Percentiles rank a stretch among this genome's conserved stretches.
Conservation (phyloP, 176 grass and related monocot genomes). For the Phoenix roebelenii region DNA sequence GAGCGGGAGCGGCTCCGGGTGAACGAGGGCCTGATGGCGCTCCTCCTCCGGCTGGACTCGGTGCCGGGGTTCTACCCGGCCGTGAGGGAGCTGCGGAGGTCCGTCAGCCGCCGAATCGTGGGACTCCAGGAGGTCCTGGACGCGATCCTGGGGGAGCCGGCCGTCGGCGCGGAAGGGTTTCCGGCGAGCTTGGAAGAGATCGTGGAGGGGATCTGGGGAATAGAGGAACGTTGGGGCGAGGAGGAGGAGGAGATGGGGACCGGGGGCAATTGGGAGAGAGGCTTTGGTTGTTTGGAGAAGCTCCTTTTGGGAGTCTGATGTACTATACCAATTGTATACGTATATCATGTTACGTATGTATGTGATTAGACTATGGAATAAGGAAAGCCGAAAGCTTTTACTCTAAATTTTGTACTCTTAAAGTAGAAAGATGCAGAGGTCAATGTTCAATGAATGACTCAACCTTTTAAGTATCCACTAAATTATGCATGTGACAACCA, state of each 20-base stretch:
- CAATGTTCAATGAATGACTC: no score
- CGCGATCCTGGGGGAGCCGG: constrained; percentile 24
- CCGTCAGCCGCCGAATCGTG: constrained; percentile 61
- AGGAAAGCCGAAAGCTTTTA: no score
- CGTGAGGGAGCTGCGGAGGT: constrained; percentile 60
- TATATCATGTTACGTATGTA: no score
- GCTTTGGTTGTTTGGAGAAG: no score
- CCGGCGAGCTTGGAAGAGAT: constrained; percentile 56
- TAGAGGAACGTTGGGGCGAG: constrained; percentile 6
- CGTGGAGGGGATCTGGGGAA: constrained; percentile 38
- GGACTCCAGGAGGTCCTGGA: constrained; percentile 78
- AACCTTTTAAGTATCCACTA: no score
- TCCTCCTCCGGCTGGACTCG: constrained; percentile 70
- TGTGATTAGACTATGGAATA: no score
- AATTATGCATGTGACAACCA: no score
- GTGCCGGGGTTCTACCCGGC: constrained; percentile 66
- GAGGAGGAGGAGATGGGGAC: background rate
- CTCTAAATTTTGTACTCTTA: no score
- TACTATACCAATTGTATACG: no score
- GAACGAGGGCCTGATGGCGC: constrained; percentile 78
- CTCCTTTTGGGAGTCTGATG: no score
- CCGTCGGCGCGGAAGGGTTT: constrained; percentile 34
- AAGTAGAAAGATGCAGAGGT: no score
- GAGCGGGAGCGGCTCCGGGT: constrained; percentile 52
- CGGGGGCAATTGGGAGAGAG: no score